Evolutionary conservation across 2,329 filamentous ascomycete species (phyloP).

Genomic region (Ceratocystis albifundus): DNA sequence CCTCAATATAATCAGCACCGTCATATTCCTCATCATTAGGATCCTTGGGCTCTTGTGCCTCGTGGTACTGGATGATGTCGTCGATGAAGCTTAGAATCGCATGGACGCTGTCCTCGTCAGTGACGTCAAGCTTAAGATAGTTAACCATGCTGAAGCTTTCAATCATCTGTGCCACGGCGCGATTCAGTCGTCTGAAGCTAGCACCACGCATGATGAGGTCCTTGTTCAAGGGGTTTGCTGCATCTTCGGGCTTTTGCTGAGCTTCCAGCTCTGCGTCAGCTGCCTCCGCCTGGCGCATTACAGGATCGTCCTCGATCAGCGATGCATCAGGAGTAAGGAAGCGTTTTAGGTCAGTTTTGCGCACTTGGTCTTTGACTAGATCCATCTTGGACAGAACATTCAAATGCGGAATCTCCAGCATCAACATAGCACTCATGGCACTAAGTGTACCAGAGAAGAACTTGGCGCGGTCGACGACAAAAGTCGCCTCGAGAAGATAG

Average conservation of each 20-base stretch:
- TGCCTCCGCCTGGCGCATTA: constrained; percentile 32
- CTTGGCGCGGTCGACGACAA: constrained; percentile 89
- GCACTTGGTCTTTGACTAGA: constrained; percentile 77
- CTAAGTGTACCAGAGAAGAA: constrained; percentile 93
- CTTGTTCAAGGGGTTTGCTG: constrained; percentile 49
- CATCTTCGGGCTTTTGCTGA: constrained; percentile 33
- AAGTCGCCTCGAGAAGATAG: constrained; percentile 90
- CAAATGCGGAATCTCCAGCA: constrained; percentile 93
- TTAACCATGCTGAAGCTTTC: constrained; percentile 98
- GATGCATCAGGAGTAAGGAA: constrained; percentile 80
- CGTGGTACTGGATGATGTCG: constrained; percentile 84
- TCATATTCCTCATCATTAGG: constrained; percentile 49
- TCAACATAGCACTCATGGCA: constrained; percentile 98
- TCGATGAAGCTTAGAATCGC: constrained; percentile 84
- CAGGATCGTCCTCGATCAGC: constrained; percentile 68
- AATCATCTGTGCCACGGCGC: constrained; percentile 79
- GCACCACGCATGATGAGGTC: constrained; percentile 66
- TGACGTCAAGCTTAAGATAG: constrained; percentile 78
- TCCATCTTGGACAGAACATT: constrained; percentile 99
- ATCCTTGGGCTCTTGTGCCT: constrained; percentile 83
- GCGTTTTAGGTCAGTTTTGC: constrained; percentile 75
- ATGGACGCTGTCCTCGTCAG: constrained; percentile 83
- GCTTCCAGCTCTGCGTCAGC: constrained; percentile 55
- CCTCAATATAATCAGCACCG: constrained; percentile 33
- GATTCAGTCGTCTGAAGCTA: constrained; percentile 72